Evolutionary conservation across 2,329 filamentous ascomycete species (phyloP), one percentile per base, ranked within the genome.

Genomic region (Conoideocrella luteorostrata): DNA sequence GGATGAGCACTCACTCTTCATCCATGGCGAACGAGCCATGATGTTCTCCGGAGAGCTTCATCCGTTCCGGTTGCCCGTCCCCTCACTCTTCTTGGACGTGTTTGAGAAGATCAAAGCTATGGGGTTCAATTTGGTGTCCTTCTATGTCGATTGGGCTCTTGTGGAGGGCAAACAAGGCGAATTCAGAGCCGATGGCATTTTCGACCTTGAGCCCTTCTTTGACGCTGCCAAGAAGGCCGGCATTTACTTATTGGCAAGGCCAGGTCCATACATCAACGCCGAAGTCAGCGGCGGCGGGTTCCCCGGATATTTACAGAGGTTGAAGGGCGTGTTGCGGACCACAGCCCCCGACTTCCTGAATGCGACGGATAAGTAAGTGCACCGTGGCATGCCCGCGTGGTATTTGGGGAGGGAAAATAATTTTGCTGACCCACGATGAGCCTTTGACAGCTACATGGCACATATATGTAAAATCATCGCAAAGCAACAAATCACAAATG

Each of bases 81-180:
- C 70, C 1, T 64, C 61, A 1, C 56, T 74, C 0, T 74, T 82
- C 69, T 69, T 86, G 7, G 87, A 91, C 51, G 58, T 91, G 2
- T 84, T 94, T 53, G 82, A 93, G 55, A 94, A 94, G 64, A 79
- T 91, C 61, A 89, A 85, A 61, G 82, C 86, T 0, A 65, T 89
- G 2, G 88, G 88, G 0, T 90, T 88, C 65, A 91, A 86, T 53
- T 76, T 78, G 35, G 83, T 90, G 1, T 88, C 84, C 0, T 88
- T 90, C 60, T 91, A 91, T 55, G 71, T 82, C 6, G 76, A 89
- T 53, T 94, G 86, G 88, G 84, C 83, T 3, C 66, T 91, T 3
- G 61, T 88, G 0, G 87, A 93, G 59, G 86, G 84, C 3, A 82
- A 83, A 47, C 80, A 72, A 0, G 87, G 85, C 1, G 68, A 78